A percentile compares a stretch with the other conserved stretches of the same genome.
phyloP scores from a whole-genome alignment of 441 rosid species.

The Mallotus japonicus region DNA sequence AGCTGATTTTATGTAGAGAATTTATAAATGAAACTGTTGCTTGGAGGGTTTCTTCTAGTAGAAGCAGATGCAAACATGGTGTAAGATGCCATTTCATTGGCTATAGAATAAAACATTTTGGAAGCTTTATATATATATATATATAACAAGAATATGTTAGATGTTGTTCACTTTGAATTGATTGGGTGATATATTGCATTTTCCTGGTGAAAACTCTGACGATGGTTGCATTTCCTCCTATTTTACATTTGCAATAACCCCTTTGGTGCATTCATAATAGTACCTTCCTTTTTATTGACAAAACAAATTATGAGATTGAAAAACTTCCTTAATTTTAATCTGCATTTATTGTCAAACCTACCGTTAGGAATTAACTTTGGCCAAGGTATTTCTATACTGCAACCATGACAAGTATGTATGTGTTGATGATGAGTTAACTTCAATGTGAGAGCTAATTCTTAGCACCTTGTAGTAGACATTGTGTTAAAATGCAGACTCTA shows the following conservation, averaged over 20 bases:
- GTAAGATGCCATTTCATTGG: not conserved
- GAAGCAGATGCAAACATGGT: not conserved
- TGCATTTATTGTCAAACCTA: not conserved
- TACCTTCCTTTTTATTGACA: not conserved
- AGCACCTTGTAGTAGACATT: not conserved
- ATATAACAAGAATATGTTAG: not conserved
- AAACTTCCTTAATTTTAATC: not conserved
- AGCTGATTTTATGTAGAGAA: not conserved
- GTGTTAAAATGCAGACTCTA: slow-evolving; percentile 1
- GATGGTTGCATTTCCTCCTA: not conserved
- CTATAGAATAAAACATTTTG: not conserved
- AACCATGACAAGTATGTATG: not conserved
- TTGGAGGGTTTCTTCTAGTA: not conserved
- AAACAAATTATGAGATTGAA: not conserved
- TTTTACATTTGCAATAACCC: no score
- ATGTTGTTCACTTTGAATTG: not conserved
- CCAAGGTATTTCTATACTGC: not conserved
- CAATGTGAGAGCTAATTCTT: not conserved
- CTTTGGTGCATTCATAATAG: not conserved
- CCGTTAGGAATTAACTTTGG: not conserved
- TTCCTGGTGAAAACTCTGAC: not conserved
- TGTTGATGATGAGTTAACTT: slow-evolving; percentile 1
- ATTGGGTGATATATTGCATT: not conserved
- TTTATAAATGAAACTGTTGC: not conserved
- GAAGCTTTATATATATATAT: not conserved